Evolutionary conservation across 2,329 filamentous ascomycete species (phyloP), one percentile per base, ranked within the genome.

Genomic region (Diaporthe citriasiana): DNA sequence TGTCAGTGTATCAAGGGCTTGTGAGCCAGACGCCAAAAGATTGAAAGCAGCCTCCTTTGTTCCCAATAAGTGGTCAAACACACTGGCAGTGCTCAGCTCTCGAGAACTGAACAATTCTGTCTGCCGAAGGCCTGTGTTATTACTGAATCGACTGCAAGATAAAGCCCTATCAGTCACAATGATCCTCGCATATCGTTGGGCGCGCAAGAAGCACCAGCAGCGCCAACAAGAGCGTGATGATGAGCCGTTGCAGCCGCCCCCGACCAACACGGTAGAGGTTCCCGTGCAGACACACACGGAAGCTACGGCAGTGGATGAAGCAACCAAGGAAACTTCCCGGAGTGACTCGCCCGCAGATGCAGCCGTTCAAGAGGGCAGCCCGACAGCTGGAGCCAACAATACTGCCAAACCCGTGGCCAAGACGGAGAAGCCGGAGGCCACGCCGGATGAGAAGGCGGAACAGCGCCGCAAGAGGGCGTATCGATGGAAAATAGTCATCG

Each of bases 401-500:
- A n/a, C 40, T 15, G 56, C 55, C 35, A 71, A 47, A 22, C 40
- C 59, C 56, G 35, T n/a, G 17, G 25, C 8, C 10, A 71, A 71
- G 72, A 51, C 47, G 38, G 51, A 66, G 53, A 70, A 75, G n/a
- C 27, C 47, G 17, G 66, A 71, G 30, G 50, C 71, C 17, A 78
- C 76, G 17, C 76, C 76, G 1, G 78, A 79, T 57, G 76, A 78
- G 30, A 80, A 80, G 50, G 79, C 79, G 12, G 83, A 84, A 42
- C 80, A 81, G 65, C 79, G 78, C 30, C 79, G 79, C 12, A 79
- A 80, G 8, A 77, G 78, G 12, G 82, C 76, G 15, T 87, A 92
- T 78, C 85, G 91, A 68, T 89, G 85, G 85, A 93, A 89, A 78
- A 80, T 93, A 15, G 87, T 93, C 51, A 74, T 87, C 1, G 90